Evolutionary conservation across 106 monocot species (phyloP), one percentile per base, ranked within the genome.

Genomic region (Allium sativum): DNA sequence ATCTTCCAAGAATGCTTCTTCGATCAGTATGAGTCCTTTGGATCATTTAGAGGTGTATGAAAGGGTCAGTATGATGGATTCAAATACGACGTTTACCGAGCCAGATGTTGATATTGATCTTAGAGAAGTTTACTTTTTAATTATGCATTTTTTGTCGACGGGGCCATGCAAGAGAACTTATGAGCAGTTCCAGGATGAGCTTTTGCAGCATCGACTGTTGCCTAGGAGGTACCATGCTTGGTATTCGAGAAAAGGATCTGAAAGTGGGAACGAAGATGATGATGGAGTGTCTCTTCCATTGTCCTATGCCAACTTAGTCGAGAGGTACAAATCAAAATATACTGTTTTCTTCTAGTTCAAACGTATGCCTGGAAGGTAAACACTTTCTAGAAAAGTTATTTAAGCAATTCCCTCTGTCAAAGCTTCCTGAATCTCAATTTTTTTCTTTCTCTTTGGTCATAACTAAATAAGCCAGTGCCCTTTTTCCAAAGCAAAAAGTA

Each of bases 221-320:
- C 96, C 96, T 42, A 91, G 96, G 81, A 79, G 96, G 74, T 98
- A 91, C 69, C 96, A 98, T 84, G 91, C 91, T 58, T 98, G 96
- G 88, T 84, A 91, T 72, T 98, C 96, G 44, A 84, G 87, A 65
- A 74, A 42, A 59, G 87, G 91, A 59, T 56, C 51, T 13, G 68
- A 21, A 42, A 88, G 82, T 70, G 84, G 84, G 0, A 71, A 82
- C 70, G 87, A 91, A 72, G 73, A 91, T 74, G 96, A 98, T 70
- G 84, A 98, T 78, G 96, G 91, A 22, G 65, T 40, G 44, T 98
- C 96, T 44, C 82, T 98, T 10, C 91, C 96, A 21, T 80, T 98
- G 55, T 74, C 74, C 66, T 91, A 98, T 45, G 13, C 48, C 12
- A 88, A 76, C 16, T 82, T 98, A 61, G 69, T 76, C 12, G 78